These are phyloP conservation scores for Sporopachydermia cereana DNA, from an alignment of 1,139 yeast species.

Conservation along the genomic window DNA sequence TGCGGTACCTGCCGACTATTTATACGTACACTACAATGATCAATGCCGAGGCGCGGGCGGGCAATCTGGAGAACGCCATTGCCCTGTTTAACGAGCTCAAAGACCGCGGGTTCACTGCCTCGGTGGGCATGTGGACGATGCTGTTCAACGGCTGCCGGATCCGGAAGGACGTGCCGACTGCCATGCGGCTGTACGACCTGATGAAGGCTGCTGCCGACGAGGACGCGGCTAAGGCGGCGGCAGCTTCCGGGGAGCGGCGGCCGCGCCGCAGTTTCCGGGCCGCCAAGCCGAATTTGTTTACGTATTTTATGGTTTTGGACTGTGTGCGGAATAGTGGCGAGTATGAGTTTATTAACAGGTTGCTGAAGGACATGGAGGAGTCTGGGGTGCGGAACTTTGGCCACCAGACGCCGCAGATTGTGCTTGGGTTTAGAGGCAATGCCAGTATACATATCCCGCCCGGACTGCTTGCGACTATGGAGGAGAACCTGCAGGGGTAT, in stretches of 20 bases:
- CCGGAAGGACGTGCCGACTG: neutral
- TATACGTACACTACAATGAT: constrained; percentile 46
- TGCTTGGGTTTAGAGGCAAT: neutral
- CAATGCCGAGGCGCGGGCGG: constrained; percentile 42
- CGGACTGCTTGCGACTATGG: neutral
- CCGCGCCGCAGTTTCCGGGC: too few species aligned
- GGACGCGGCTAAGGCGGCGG: neutral
- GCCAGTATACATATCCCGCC: neutral
- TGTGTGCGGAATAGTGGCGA: constrained; percentile 11
- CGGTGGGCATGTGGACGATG: constrained; percentile 46
- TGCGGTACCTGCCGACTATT: constrained; percentile 24
- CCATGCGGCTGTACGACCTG: neutral
- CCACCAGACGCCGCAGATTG: neutral
- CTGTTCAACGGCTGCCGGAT: constrained; percentile 34
- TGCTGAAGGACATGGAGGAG: constrained; percentile 16
- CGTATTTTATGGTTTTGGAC: neutral
- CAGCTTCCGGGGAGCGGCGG: neutral
- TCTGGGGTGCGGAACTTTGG: constrained; percentile 24
- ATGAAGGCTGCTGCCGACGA: neutral
- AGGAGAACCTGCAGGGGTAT: neutral
- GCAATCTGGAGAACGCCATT: constrained; percentile 38
- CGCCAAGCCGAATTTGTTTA: neutral
- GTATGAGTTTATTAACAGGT: constrained; percentile 13
- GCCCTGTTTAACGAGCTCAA: constrained; percentile 35
- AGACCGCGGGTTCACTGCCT: constrained; percentile 25